Conservation (phyloP, 345 rosid genomes). For the Rhodomyrtus tomentosa region DNA sequence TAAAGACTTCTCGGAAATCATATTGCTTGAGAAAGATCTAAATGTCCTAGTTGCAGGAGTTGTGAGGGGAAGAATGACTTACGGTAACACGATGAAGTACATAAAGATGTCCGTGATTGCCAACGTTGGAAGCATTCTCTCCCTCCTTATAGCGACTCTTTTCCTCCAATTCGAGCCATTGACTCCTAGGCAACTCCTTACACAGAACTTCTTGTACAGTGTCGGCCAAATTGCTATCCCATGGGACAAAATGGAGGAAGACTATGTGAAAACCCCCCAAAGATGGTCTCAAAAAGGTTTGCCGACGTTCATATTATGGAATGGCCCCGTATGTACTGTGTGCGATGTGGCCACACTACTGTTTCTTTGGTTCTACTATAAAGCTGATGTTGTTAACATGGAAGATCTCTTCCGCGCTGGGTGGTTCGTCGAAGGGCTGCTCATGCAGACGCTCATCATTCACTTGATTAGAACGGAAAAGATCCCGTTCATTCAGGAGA, state of each 20-base stretch:
- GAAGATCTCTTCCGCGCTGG: constrained; percentile 35
- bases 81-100: constrained; percentile 69
- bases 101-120: constrained; percentile 64
- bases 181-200: constrained; percentile 52
- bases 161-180: constrained; percentile 42
- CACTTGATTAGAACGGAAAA: constrained; percentile 62
- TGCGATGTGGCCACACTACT: constrained; percentile 33
- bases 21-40: constrained; percentile 63
- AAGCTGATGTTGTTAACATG: not conserved
- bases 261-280: constrained; percentile 39
- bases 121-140: constrained; percentile 39
- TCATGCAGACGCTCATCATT: constrained; percentile 52
- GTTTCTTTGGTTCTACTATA: constrained; percentile 32
- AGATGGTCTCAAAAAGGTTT: constrained; percentile 33
- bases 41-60: constrained; percentile 64
- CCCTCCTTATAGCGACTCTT: constrained; percentile 47
- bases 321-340: constrained; percentile 44
- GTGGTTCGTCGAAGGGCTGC: constrained; percentile 56
- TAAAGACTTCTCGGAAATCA: constrained; percentile 55
- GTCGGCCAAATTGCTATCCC: constrained; percentile 58
- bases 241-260: constrained; percentile 67
- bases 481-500: constrained; percentile 46
- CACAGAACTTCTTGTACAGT: constrained; percentile 47
- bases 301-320: constrained; percentile 51
- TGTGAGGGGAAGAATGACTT: constrained; percentile 49